Evolutionary conservation across 306 rosid genomes (phyloP).

Genomic region (Cicer judaicum): DNA sequence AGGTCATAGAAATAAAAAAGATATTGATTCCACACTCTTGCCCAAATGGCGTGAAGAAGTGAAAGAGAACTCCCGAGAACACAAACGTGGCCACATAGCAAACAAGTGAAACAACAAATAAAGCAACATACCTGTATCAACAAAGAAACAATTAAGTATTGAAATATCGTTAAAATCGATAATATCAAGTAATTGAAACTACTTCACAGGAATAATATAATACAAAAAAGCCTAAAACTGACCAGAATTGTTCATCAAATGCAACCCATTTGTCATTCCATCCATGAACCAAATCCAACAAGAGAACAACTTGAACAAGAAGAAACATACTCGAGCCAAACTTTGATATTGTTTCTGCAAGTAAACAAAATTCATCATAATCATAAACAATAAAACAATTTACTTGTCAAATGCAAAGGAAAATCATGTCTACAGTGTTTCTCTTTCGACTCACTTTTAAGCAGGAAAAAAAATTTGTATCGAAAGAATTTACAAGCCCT

Average conservation of each 20-base stretch:
- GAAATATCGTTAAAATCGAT: conserved; percentile 22
- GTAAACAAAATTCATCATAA: conserved; percentile 21
- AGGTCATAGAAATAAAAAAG: conserved; percentile 78
- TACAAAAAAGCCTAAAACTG: conserved; percentile 50
- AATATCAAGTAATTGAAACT: conserved; percentile 21
- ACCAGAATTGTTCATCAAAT: conserved; percentile 95
- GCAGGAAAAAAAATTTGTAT: neutral
- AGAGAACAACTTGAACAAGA: conserved; percentile 96
- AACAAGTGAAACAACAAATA: conserved; percentile 90
- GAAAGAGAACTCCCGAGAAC: conserved; percentile 91
- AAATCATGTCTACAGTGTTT: neutral
- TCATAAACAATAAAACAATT: conserved; percentile 22
- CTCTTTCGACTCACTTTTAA: conserved; percentile 16
- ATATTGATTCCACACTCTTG: conserved; percentile 95
- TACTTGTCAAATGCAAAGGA: conserved; percentile 25
- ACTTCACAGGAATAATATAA: conserved; percentile 13
- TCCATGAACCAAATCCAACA: conserved; percentile 96
- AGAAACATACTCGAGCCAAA: conserved; percentile 97
- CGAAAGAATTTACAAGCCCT: neutral
- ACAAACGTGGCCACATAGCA: conserved; percentile 79
- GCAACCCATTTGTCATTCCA: conserved; percentile 99
- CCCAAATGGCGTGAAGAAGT: conserved; percentile 90
- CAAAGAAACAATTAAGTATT: conserved; percentile 32
- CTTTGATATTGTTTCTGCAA: conserved; percentile 82
- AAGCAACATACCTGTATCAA: conserved; percentile 73